Percentiles rank a stretch among this genome's conserved stretches.
These are phyloP conservation scores for Annulohypoxylon maeteangense DNA, from an alignment of 495 filamentous ascomycete genomes.

Conservation along the genomic window DNA sequence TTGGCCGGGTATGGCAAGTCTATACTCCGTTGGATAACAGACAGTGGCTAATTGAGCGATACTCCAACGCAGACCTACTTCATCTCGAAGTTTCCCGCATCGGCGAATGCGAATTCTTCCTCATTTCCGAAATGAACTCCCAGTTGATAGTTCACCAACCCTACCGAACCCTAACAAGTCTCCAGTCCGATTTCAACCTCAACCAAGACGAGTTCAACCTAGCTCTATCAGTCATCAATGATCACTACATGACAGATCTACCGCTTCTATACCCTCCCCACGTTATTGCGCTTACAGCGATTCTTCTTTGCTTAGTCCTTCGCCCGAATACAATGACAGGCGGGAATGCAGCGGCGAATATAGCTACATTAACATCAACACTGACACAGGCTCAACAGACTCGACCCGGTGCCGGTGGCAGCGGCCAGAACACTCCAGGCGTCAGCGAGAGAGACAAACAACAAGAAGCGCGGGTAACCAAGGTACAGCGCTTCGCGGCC, in stretches of 20 bases:
- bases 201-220: conserved; percentile 80
- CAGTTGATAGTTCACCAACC: conserved; percentile 96
- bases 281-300: conserved; percentile 88
- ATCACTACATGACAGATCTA: conserved; percentile 94
- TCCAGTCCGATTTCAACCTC: conserved; percentile 76
- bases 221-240: conserved; percentile 91
- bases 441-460: conserved; percentile 40
- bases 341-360: conserved; percentile 44
- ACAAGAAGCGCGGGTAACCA: conserved; percentile 57
- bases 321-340: conserved; percentile 57
- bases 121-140: conserved; percentile 95
- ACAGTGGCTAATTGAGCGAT: conserved; percentile 29
- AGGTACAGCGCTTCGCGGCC: conserved; percentile 77
- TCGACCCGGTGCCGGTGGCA: conserved; percentile 43
- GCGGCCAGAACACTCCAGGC: conserved; percentile 32
- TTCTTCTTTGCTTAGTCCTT: conserved; percentile 85
- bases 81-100: conserved; percentile 84
- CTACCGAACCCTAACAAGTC: conserved; percentile 84
- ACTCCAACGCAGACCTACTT: conserved; percentile 70
- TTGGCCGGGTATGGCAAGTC: conserved; percentile 75
- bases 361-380: conserved; percentile 54
- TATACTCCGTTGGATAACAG: conserved; percentile 14
- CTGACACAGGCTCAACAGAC: conserved; percentile 54
- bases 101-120: conserved; percentile 94
- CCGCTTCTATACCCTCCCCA: conserved; percentile 90